Evolutionary conservation across 1,284 basidiomycete species (phyloP).

Genomic region (Tilletia walkeri): DNA sequence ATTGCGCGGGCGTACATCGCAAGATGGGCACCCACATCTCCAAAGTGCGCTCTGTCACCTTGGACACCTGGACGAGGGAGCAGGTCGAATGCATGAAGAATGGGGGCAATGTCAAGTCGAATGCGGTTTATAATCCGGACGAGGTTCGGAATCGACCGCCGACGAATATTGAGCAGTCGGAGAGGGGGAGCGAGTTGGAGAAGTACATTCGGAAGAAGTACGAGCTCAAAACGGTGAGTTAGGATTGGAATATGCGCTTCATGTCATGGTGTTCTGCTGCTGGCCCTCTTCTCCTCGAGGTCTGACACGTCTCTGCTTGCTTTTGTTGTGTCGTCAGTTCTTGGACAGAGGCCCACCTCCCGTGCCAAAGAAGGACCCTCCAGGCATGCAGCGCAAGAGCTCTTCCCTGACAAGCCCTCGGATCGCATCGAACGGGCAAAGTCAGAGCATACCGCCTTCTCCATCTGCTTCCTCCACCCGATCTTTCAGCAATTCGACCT

Average conservation of each 20-base stretch:
- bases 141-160: constrained; percentile 74
- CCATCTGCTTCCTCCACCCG: background rate
- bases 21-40: constrained; percentile 71
- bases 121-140: constrained; percentile 71
- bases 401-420: constrained; percentile 1
- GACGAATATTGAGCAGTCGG: constrained; percentile 71
- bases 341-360: constrained; percentile 39
- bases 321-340: constrained; percentile 25
- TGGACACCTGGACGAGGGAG: constrained; percentile 80
- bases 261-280: no score
- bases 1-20: constrained; percentile 79
- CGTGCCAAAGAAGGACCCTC: constrained; percentile 40
- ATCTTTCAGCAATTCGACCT: background rate
- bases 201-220: constrained; percentile 73
- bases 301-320: background rate
- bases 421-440: background rate
- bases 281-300: background rate
- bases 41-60: constrained; percentile 72
- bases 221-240: constrained; percentile 32
- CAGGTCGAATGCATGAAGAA: constrained; percentile 75
- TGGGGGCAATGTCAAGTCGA: constrained; percentile 74
- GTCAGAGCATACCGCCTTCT: background rate
- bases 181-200: constrained; percentile 76
- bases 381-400: constrained; percentile 16
- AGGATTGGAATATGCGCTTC: background rate